Evolutionary conservation across 306 rosid genomes (phyloP).

Genomic region (Medicago lupulina): DNA sequence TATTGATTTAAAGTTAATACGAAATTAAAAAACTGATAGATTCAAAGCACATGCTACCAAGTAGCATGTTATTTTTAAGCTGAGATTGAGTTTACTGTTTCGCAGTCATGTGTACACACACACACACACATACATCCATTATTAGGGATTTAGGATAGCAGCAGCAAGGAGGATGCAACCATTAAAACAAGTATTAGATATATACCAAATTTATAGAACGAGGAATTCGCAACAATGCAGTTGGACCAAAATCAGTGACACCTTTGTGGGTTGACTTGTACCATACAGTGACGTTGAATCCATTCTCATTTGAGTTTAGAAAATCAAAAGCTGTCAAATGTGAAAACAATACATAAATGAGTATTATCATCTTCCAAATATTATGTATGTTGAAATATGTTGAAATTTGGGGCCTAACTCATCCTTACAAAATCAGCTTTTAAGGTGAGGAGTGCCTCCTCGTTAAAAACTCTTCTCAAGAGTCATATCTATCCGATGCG

Average conservation of each 20-base stretch:
- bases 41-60: constrained; percentile 17
- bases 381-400: constrained; percentile 6
- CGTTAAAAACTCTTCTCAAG: too few relatives aligned
- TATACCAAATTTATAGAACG: constrained; percentile 80
- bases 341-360: constrained; percentile 36
- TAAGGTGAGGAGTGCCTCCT: too few relatives aligned
- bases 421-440: too few relatives aligned
- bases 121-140: background rate
- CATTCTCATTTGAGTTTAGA: constrained; percentile 62
- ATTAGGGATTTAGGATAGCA: constrained; percentile 20
- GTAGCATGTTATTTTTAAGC: constrained; percentile 28
- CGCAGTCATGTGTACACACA: background rate
- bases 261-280: constrained; percentile 62
- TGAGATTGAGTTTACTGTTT: constrained; percentile 21
- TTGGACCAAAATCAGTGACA: constrained; percentile 39
- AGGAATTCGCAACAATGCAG: constrained; percentile 59
- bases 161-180: constrained; percentile 20
- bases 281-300: constrained; percentile 70
- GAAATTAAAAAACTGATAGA: background rate
- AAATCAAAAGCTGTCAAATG: constrained; percentile 78
- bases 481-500: too few relatives aligned
- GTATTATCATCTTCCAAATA: constrained; percentile 31
- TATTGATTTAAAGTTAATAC: background rate
- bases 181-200: constrained; percentile 26
- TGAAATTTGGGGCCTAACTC: too few relatives aligned